phyloP scores from a whole-genome alignment of 2,329 filamentous ascomycete genomes.

The Ophiostoma novo-ulmi region DNA sequence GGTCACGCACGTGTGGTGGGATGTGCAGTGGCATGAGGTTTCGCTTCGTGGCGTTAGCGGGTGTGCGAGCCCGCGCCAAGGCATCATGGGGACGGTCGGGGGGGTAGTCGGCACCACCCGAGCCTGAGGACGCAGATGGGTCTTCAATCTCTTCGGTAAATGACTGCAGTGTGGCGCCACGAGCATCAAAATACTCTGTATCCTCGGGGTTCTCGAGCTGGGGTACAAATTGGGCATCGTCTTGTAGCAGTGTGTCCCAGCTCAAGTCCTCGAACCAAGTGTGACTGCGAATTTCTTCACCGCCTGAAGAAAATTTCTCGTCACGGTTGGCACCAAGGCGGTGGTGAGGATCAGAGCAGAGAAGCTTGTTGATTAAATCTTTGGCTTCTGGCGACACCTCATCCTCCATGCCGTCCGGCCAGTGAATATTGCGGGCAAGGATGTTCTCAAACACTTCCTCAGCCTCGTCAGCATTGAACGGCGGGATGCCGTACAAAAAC shows the following conservation, averaged over 20 bases:
- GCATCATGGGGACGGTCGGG: slow-evolving; percentile 87
- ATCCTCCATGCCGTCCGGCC: slow-evolving; percentile 78
- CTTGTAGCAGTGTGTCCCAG: slow-evolving; percentile 88
- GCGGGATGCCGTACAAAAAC: slow-evolving; percentile 86
- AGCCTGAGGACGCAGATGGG: slow-evolving; percentile 68
- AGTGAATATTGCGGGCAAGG: slow-evolving; percentile 78
- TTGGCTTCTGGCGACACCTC: slow-evolving; percentile 82
- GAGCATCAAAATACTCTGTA: slow-evolving; percentile 93
- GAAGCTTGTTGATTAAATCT: slow-evolving; percentile 86
- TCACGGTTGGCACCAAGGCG: slow-evolving; percentile 80
- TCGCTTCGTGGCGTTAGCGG: slow-evolving; percentile 82
- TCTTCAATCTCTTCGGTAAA: slow-evolving; percentile 96
- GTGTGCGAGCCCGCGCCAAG: slow-evolving; percentile 78
- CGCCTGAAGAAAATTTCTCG: slow-evolving; percentile 76
- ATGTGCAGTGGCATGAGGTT: slow-evolving; percentile 94
- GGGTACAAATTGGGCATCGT: slow-evolving; percentile 93
- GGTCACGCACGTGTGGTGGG: slow-evolving; percentile 89
- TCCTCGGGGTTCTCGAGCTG: slow-evolving; percentile 91
- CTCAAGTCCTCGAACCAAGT: slow-evolving; percentile 82
- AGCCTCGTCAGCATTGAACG: slow-evolving; percentile 84
- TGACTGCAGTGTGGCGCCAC: slow-evolving; percentile 84
- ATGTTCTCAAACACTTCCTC: slow-evolving; percentile 98
- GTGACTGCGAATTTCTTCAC: slow-evolving; percentile 84
- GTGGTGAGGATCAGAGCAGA: slow-evolving; percentile 76
- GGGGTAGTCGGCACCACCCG: slow-evolving; percentile 64